Evolutionary conservation across 2,329 filamentous ascomycete genomes (phyloP).

Genomic region (Hypoxylon sp.): DNA sequence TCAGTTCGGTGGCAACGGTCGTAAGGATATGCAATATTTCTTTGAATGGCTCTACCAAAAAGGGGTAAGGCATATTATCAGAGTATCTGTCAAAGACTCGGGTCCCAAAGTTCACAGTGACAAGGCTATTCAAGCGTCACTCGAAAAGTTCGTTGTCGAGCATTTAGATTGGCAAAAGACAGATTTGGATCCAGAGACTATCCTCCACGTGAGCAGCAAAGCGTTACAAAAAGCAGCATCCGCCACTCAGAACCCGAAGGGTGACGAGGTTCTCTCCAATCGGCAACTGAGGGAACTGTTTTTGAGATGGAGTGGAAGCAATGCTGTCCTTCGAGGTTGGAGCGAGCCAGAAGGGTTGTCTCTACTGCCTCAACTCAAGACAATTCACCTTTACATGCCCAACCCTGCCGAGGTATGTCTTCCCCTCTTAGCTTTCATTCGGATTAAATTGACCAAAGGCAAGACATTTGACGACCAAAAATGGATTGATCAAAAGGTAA

Average conservation of each 20-base stretch:
- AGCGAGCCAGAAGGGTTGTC: constrained; percentile 16
- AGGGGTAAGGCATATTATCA: constrained; percentile 9
- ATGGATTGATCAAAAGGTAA: background rate
- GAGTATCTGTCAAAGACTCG: constrained; percentile 1
- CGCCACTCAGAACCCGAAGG: background rate
- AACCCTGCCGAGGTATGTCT: background rate
- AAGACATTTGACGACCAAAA: constrained; percentile 1
- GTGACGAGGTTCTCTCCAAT: background rate
- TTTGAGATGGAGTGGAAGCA: constrained; percentile 18
- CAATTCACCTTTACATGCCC: background rate
- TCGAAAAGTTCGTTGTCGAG: constrained; percentile 11
- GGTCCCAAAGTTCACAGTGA: constrained; percentile 17
- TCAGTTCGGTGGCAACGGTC: constrained; percentile 1
- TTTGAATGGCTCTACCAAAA: constrained; percentile 14
- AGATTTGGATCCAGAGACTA: constrained; percentile 23
- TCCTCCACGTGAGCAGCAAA: constrained; percentile 14
- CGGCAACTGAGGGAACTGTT: constrained; percentile 7
- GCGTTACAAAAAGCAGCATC: background rate
- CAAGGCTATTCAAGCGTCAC: constrained; percentile 14
- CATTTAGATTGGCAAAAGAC: constrained; percentile 24
- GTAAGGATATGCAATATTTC: constrained; percentile 22
- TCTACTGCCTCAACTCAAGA: constrained; percentile 1
- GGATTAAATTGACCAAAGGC: background rate
- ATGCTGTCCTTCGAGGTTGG: constrained; percentile 18
- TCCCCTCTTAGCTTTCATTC: background rate